Percentiles rank a stretch among this genome's conserved stretches.
These are phyloP conservation scores for Blastocystis sp. DNA, from an alignment of 352 stramenopile genomes.

Conservation along the genomic window DNA sequence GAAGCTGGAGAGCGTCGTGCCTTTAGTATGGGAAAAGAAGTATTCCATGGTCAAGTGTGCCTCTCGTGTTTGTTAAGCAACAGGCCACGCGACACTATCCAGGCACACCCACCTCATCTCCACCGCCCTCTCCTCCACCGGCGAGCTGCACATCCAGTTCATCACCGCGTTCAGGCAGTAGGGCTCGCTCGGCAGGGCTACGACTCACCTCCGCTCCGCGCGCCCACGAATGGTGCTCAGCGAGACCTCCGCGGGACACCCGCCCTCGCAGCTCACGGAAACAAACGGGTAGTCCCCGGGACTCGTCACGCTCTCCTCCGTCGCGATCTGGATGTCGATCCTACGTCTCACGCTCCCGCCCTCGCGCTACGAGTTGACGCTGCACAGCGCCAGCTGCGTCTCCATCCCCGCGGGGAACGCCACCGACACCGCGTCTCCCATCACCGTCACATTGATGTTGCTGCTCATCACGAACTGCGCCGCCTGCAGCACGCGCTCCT, in stretches of 20 bases:
- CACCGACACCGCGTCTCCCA: neutral
- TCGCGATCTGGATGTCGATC: slow-evolving; percentile 4
- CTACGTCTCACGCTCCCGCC: neutral
- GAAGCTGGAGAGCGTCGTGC: slow-evolving; percentile 17
- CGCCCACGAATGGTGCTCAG: slow-evolving; percentile 25
- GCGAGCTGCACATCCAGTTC: slow-evolving; percentile 17
- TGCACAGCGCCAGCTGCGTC: slow-evolving; percentile 31
- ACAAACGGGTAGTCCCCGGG: neutral
- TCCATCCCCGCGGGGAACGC: slow-evolving; percentile 3
- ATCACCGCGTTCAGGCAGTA: slow-evolving; percentile 53
- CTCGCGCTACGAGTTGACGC: neutral
- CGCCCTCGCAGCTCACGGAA: slow-evolving; percentile 1
- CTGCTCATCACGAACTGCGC: slow-evolving; percentile 51
- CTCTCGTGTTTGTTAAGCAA: neutral
- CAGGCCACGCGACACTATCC: slow-evolving; percentile 8
- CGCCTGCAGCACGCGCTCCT: slow-evolving; percentile 30
- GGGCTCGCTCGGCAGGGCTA: slow-evolving; percentile 35
- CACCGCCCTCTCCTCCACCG: neutral
- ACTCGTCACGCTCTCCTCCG: neutral
- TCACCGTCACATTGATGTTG: slow-evolving; percentile 9
- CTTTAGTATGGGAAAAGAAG: slow-evolving; percentile 52
- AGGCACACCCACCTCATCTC: slow-evolving; percentile 64
- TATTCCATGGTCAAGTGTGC: slow-evolving; percentile 24
- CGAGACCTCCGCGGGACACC: slow-evolving; percentile 3
- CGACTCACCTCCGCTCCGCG: neutral